Percentiles rank a stretch among this genome's conserved stretches.
phyloP scores from a whole-genome alignment of 192 early-diverging fungal species.

The Backusella tuberculispora region DNA sequence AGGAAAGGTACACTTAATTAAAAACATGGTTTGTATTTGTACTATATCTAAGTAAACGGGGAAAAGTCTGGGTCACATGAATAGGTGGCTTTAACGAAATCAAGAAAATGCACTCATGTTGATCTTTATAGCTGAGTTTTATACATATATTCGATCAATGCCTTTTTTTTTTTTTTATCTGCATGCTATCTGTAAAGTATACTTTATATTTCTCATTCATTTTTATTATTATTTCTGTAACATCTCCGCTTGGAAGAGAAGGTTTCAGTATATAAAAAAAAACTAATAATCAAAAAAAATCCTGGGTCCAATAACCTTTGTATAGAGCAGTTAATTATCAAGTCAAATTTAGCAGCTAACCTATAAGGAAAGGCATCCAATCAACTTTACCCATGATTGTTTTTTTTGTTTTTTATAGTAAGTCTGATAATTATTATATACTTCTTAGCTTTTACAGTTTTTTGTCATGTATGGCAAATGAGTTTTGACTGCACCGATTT shows the following conservation, averaged over 20 bases:
- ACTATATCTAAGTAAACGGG: background rate
- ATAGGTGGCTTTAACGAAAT: background rate
- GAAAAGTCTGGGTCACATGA: background rate
- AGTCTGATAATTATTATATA: background rate
- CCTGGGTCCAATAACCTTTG: background rate
- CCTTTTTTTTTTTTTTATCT: too few relatives aligned
- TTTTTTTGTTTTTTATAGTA: background rate
- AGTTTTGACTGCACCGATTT: slow-evolving; percentile 15
- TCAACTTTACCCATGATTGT: background rate
- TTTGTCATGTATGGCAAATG: background rate
- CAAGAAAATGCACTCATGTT: background rate
- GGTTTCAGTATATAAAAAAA: background rate
- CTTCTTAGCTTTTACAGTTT: background rate
- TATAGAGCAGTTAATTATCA: background rate
- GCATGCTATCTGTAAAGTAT: too few relatives aligned
- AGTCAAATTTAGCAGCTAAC: background rate
- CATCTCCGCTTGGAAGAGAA: slow-evolving; percentile 3
- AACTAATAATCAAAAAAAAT: background rate
- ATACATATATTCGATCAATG: background rate
- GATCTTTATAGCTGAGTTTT: background rate
- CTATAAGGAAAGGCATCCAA: background rate
- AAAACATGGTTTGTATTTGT: background rate
- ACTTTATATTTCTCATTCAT: too few relatives aligned
- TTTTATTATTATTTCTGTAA: background rate
- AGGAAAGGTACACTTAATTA: background rate